Evolutionary conservation across 2,329 filamentous ascomycete species (phyloP), one percentile per base, ranked within the genome.

Genomic region (Trichophyton simii): DNA sequence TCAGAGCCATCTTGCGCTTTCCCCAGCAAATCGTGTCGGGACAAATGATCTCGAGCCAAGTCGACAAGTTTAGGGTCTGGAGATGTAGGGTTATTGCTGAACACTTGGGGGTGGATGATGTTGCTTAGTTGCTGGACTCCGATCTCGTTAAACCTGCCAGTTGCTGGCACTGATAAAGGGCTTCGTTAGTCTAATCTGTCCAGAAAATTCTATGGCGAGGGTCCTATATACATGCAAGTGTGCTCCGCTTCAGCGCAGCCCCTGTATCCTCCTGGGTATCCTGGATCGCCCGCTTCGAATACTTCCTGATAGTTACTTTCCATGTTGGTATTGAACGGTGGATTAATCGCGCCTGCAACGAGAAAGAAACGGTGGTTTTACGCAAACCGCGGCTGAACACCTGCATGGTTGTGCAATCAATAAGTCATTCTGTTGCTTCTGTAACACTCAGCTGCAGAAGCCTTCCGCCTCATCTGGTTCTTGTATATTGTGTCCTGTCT

Each of bases 121-220:
- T 82, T 80, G 78, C 91, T 96, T 67, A 99, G 79, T 70, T 97
- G 92, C 76, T 99, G 94, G 44, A 99, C 89, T 60, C 89, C 90
- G 68, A 99, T 91, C 67, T 95, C 88, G 75, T 95, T 99, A 78
- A 87, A 89, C 66, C 94, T 85, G 57, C 89, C 79, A 61, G 81
- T 75, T 3, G 75, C 72, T 18, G 72, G 70, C 22, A 76, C 75
- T 75, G n/a, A 13, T 2, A 11, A 18, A 28, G 31, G n/a, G 22
- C 11, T 42, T 20, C 25, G n/a, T 55, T 36, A 18, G 22, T 31
- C 22, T 4, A 54, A 7, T 13, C 11, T n/a, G 41, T 9, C 2
- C 28, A 18, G 28, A 31, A 13, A 25, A 25, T 13, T 44, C 20
- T 46, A 36, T 20, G 46, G 36, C 18, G 13, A 20, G 22, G 20